Percentiles rank a stretch among this genome's conserved stretches.
Evolutionary conservation across 1,284 basidiomycete genomes (phyloP).

Genomic region (Rhodotorula sp.): DNA sequence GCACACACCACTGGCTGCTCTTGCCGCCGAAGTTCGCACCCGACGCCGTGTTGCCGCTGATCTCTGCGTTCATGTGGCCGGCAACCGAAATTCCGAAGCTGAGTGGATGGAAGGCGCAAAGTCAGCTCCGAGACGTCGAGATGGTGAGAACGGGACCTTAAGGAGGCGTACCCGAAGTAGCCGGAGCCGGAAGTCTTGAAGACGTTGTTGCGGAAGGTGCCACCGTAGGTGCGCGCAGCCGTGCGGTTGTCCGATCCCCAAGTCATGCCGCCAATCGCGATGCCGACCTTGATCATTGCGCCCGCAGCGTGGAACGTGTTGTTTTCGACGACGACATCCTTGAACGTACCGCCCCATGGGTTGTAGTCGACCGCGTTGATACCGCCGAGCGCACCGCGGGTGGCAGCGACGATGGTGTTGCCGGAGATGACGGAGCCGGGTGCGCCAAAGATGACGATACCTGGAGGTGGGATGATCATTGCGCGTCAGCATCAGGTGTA

Average conservation of each 20-base stretch:
- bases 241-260: conserved; percentile 39
- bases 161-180: conserved; percentile 42
- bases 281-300: conserved; percentile 52
- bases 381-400: conserved; percentile 60
- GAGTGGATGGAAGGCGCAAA: not conserved
- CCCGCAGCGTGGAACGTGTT: conserved; percentile 56
- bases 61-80: conserved; percentile 36
- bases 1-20: conserved; percentile 34
- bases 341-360: conserved; percentile 66
- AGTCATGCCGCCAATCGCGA: conserved; percentile 50
- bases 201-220: conserved; percentile 63
- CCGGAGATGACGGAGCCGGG: conserved; percentile 70
- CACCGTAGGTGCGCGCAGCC: conserved; percentile 50
- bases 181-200: conserved; percentile 48
- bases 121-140: not conserved
- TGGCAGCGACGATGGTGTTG: conserved; percentile 62
- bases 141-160: not conserved
- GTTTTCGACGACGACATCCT: conserved; percentile 64
- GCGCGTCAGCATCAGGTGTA: not conserved
- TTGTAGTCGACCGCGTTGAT: conserved; percentile 71
- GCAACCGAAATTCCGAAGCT: conserved; percentile 31
- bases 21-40: conserved; percentile 40
- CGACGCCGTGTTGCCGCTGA: conserved; percentile 41
- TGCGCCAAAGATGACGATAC: conserved; percentile 69
- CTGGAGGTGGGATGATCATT: not conserved